phyloP scores from a whole-genome alignment of 78 protist species.

The Cavenderia fasciculata region DNA sequence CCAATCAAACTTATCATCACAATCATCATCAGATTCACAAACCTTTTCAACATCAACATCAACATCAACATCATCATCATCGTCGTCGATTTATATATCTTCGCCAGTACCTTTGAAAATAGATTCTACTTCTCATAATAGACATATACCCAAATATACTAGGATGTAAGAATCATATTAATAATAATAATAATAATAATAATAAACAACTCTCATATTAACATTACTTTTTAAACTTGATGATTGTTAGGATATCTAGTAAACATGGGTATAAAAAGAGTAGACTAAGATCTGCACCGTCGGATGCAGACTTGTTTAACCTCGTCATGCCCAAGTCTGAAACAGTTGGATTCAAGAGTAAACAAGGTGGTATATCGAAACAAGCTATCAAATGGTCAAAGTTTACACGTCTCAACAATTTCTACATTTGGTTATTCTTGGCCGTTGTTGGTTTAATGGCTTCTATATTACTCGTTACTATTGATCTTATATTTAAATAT shows the following conservation, averaged over 20 bases:
- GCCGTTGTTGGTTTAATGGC: slow-evolving; percentile 28
- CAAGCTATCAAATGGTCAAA: slow-evolving; percentile 66
- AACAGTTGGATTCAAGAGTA: slow-evolving; percentile 42
- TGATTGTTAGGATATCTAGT: slow-evolving; percentile 75
- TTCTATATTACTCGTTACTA: slow-evolving; percentile 8
- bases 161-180: no score
- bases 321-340: slow-evolving; percentile 76
- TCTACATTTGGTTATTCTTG: slow-evolving; percentile 48
- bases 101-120: no score
- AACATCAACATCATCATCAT: neutral
- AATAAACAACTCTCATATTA: no score
- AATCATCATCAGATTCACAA: no score
- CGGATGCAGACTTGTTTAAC: slow-evolving; percentile 69
- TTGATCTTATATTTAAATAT: slow-evolving; percentile 55
- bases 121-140: no score
- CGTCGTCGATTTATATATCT: neutral
- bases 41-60: no score
- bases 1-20: no score
- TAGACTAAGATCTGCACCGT: slow-evolving; percentile 18
- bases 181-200: no score
- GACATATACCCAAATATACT: no score
- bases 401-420: slow-evolving; percentile 49
- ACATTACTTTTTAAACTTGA: no score
- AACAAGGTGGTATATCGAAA: slow-evolving; percentile 69
- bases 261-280: slow-evolving; percentile 73